These are phyloP conservation scores for Aspergillus novoparasiticus DNA, from an alignment of 2,329 filamentous ascomycete genomes.

Conservation along the genomic window DNA sequence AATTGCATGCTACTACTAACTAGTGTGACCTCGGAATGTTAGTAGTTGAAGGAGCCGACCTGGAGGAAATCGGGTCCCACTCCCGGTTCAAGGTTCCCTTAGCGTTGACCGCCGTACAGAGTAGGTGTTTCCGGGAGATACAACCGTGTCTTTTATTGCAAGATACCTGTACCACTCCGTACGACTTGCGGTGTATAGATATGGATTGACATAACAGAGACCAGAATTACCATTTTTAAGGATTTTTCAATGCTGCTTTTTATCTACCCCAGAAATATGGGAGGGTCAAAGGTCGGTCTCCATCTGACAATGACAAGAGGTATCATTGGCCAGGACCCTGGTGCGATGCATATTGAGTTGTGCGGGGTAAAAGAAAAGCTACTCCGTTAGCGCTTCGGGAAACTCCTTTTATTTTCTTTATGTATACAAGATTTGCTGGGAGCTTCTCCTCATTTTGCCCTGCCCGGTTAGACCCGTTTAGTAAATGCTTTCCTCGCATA, in stretches of 20 bases:
- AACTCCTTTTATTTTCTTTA: background rate
- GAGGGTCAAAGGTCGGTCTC: background rate
- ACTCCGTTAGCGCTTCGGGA: background rate
- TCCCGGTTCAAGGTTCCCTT: background rate
- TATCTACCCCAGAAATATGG: background rate
- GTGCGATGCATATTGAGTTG: background rate
- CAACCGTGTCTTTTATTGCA: background rate
- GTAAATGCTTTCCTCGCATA: background rate
- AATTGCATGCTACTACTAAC: background rate
- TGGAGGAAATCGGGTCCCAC: background rate
- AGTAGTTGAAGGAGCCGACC: background rate
- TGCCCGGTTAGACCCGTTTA: background rate
- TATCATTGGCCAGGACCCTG: conserved; percentile 10
- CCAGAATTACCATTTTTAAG: background rate
- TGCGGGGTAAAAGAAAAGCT: conserved; percentile 8
- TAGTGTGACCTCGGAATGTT: no score
- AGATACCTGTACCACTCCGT: background rate
- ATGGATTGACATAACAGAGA: background rate
- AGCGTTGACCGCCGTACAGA: background rate
- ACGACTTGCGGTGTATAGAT: background rate
- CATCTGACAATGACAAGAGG: conserved; percentile 10
- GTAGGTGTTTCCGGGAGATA: background rate
- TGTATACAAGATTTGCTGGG: background rate
- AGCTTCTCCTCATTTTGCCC: background rate
- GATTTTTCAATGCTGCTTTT: background rate